Percentiles rank a stretch among this genome's conserved stretches.
Conservation (phyloP, 371 early-diverging fungal species). For the Mortierella sp. region DNA sequence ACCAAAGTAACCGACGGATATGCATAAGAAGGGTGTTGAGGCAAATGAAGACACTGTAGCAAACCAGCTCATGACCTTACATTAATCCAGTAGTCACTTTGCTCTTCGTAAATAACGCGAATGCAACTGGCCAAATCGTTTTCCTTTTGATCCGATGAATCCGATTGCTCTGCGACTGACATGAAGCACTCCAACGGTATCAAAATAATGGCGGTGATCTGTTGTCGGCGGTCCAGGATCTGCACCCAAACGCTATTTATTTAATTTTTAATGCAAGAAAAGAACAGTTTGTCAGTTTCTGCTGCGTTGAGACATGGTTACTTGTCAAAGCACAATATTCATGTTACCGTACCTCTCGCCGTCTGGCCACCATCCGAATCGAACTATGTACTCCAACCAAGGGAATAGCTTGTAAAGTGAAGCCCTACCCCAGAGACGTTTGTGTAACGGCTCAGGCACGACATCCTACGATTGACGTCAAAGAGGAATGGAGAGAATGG, state of each 20-base stretch:
- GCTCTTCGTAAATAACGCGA: conserved; percentile 74
- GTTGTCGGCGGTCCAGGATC: conserved; percentile 76
- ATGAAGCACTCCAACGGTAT: conserved; percentile 65
- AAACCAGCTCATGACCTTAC: conserved; percentile 50
- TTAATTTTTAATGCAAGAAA: background rate
- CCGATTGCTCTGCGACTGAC: conserved; percentile 52
- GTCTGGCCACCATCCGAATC: conserved; percentile 82
- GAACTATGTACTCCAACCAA: conserved; percentile 83
- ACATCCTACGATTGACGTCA: conserved; percentile 18
- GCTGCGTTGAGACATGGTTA: background rate
- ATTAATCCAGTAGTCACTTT: conserved; percentile 74
- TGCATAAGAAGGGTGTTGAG: background rate
- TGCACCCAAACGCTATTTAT: conserved; percentile 80
- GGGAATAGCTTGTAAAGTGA: conserved; percentile 67
- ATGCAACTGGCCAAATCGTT: conserved; percentile 51
- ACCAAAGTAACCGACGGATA: background rate
- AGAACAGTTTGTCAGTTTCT: background rate
- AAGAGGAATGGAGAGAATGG: background rate
- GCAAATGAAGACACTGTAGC: background rate
- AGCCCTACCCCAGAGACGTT: conserved; percentile 63
- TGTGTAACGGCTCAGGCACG: conserved; percentile 57
- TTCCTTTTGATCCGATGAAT: conserved; percentile 30
- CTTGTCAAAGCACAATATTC: background rate
- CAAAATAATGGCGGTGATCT: conserved; percentile 63
- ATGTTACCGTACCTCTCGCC: conserved; percentile 61